Percentiles rank a stretch among this genome's conserved stretches.
phyloP scores from a whole-genome alignment of 441 rosid genomes.

The Corymbia citriodora region DNA sequence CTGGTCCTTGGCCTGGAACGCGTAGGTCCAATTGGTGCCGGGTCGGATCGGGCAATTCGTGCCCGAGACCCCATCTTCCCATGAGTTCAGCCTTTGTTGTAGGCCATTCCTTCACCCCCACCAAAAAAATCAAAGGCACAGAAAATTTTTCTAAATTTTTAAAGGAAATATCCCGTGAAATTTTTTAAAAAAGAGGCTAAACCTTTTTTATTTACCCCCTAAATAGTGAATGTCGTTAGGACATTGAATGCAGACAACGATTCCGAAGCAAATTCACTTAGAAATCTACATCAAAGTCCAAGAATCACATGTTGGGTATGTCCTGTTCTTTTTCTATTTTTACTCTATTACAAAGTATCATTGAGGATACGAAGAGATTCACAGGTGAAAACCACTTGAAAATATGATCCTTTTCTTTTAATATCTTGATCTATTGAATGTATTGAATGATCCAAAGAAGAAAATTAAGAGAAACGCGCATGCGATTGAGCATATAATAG shows the following conservation, averaged over 20 bases:
- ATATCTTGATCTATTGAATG: neutral
- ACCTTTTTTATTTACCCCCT: neutral
- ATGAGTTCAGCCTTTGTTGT: neutral
- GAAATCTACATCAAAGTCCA: neutral
- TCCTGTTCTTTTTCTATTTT: neutral
- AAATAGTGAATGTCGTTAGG: neutral
- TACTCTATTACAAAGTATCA: neutral
- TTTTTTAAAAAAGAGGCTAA: neutral
- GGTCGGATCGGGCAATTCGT: neutral
- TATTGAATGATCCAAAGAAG: neutral
- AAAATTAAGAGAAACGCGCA: neutral
- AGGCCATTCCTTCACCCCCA: neutral
- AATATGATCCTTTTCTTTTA: accelerated
- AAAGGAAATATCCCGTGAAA: neutral
- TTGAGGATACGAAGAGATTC: neutral
- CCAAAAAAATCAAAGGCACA: neutral
- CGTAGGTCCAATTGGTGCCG: neutral
- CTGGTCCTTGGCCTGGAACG: neutral
- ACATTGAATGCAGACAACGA: neutral
- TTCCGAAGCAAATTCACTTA: neutral
- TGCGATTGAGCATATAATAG: neutral
- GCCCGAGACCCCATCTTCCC: neutral
- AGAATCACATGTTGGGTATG: neutral
- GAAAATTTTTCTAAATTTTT: neutral
- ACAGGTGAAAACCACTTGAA: neutral